phyloP scores from a whole-genome alignment of 2,329 filamentous ascomycete genomes.

The Penicillium sp. region DNA sequence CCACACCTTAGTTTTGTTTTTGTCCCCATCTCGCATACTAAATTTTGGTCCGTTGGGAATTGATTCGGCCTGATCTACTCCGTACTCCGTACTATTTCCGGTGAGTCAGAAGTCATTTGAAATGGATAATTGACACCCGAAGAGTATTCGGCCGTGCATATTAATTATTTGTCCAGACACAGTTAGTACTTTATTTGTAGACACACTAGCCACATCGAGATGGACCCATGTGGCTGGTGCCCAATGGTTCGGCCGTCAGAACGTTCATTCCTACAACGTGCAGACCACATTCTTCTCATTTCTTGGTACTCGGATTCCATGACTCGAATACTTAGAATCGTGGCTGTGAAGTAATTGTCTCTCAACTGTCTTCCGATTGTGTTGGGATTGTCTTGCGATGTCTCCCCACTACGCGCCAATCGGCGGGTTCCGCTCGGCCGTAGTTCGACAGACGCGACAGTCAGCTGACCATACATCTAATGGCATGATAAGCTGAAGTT shows the following conservation, averaged over 20 bases:
- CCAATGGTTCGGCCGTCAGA: conserved; percentile 4
- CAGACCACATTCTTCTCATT: neutral
- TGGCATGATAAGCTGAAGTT: conserved; percentile 5
- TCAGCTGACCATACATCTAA: conserved; percentile 7
- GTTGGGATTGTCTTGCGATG: neutral
- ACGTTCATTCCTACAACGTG: neutral
- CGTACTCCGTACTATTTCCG: neutral
- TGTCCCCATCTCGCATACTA: neutral
- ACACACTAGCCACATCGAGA: conserved; percentile 6
- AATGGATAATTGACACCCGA: neutral
- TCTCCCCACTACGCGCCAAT: conserved; percentile 6
- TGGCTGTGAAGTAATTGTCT: conserved; percentile 4
- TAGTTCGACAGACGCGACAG: conserved; percentile 5
- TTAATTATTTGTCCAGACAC: neutral
- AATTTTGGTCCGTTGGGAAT: neutral
- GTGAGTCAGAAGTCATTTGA: neutral
- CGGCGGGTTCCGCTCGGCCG: conserved; percentile 6
- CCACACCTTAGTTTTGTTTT: conserved; percentile 14
- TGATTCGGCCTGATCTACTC: conserved; percentile 5
- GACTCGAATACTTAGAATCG: neutral
- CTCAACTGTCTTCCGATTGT: conserved; percentile 2
- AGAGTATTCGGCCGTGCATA: neutral
- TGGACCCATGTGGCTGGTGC: conserved; percentile 6
- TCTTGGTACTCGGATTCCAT: neutral
- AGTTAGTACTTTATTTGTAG: neutral